Conservation (phyloP, 257 asterid species). For the Przewalskia tangutica region DNA sequence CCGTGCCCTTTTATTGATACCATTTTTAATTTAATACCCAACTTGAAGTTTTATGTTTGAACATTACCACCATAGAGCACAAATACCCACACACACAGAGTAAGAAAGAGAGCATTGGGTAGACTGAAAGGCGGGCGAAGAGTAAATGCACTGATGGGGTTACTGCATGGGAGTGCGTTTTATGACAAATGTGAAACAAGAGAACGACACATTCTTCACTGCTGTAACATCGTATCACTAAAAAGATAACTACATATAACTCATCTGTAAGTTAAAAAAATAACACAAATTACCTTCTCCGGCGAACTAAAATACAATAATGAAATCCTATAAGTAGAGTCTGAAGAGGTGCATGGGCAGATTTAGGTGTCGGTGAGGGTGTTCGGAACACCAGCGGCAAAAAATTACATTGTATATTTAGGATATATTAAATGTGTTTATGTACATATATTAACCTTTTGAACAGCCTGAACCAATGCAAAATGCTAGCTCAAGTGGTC, state of each 20-base stretch:
- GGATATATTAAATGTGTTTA: no score
- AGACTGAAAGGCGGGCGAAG: not conserved
- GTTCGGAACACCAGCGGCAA: no score
- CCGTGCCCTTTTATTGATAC: conserved; percentile 31
- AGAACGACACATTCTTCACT: not conserved
- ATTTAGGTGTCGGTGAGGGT: no score
- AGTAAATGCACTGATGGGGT: not conserved
- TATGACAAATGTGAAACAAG: not conserved
- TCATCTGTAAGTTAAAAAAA: no score
- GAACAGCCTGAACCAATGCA: no score
- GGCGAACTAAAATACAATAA: no score
- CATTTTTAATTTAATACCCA: not conserved
- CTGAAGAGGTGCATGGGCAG: no score
- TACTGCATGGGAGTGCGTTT: not conserved
- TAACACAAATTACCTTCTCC: no score
- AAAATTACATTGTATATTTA: no score
- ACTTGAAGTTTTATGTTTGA: not conserved
- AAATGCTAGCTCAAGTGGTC: no score
- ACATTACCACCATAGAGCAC: not conserved
- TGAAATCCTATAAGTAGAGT: no score
- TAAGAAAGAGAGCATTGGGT: not conserved
- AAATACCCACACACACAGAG: not conserved
- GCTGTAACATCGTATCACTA: not conserved
- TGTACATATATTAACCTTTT: no score
- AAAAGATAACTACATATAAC: not conserved